Base-by-base conservation (phyloP, 495 filamentous ascomycete genomes). In the Xylaria acuta region DNA sequence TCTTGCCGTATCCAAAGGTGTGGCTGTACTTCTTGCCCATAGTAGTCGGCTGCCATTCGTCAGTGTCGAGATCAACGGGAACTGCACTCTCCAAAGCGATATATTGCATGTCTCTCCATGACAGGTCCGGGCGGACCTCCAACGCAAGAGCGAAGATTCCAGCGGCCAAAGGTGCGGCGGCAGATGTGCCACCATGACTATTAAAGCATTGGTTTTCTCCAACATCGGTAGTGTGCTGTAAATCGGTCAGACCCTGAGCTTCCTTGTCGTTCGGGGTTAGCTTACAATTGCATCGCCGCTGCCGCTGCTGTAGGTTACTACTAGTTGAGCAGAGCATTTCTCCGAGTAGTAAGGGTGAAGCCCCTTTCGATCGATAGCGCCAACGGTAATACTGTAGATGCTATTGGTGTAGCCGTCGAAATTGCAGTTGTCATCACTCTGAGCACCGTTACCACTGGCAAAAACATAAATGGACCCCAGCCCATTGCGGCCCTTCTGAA, bases 401-500 rank as follows among this genome's bases (percentile, higher is more conserved):
- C 94, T 97, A 83, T 99, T 99, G 74, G 97, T 98, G 80, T 99
- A 99, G 14, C 96, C 96, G 78, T 99, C 96, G 77, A 98, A 99
- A 79, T 99, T 99, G 88, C 96, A 99, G 82, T 99, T 98, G 78
- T 99, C 96, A 51, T 92, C 95, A 60, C 77, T 87, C n/a, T 82
- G 80, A 32, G 94, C 97, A 45, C 96, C 96, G 78, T 99, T 99
- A 69, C 96, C 96, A 73, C 95, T 96, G 22, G 96, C 96, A 81
- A 99, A 99, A 62, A 99, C 96, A 75, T 94, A 99, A 72, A 99
- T 91, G 16, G 94, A 96, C n/a, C 96, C 96, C 67, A 88, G 88
- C 2, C 94, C 92, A 43, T 83, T 84, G 56, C 96, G 91, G 51
- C 96, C 96, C 53, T 96, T 91, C 79, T 98, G 94, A 14, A 98